Conservation (phyloP, 768 basidiomycete species). For the Chalciporus pseudorubinellus region DNA sequence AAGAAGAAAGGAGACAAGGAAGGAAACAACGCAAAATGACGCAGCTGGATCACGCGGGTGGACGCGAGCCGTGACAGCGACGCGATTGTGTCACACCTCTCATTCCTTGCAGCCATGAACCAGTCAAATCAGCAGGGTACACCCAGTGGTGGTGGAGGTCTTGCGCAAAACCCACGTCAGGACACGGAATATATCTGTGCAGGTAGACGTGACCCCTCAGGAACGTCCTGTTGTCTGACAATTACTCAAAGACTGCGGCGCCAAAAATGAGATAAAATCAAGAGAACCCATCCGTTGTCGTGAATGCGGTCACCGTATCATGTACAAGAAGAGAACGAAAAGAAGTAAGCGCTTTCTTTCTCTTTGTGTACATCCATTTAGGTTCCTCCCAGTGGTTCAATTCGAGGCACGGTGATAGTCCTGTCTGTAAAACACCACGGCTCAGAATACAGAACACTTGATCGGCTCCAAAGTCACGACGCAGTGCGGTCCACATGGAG, state of each 20-base stretch:
- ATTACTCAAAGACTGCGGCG: conserved; percentile 71
- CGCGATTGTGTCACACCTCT: conserved; percentile 6
- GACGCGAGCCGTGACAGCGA: too few relatives aligned
- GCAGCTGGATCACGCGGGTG: too few relatives aligned
- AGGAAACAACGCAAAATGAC: too few relatives aligned
- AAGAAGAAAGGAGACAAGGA: too few relatives aligned
- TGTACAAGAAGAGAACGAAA: conserved; percentile 97
- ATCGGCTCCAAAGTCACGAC: background rate
- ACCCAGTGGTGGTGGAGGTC: conserved; percentile 33
- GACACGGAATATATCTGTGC: conserved; percentile 89
- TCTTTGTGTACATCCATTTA: background rate
- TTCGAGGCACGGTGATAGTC: conserved; percentile 31
- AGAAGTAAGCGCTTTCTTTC: conserved; percentile 63
- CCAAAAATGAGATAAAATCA: conserved; percentile 86
- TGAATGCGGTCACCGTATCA: conserved; percentile 96
- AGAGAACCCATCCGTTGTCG: conserved; percentile 93
- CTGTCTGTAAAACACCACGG: background rate
- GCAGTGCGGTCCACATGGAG: too few relatives aligned
- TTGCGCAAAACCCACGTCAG: conserved; percentile 41
- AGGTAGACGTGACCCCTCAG: conserved; percentile 45
- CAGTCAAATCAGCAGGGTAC: conserved; percentile 34
- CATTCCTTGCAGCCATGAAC: conserved; percentile 34
- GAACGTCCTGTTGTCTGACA: conserved; percentile 11
- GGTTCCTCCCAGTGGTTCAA: conserved; percentile 28
- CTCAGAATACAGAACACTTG: background rate